Evolutionary conservation across 768 basidiomycete genomes (phyloP).

Genomic region (Russula compacta): DNA sequence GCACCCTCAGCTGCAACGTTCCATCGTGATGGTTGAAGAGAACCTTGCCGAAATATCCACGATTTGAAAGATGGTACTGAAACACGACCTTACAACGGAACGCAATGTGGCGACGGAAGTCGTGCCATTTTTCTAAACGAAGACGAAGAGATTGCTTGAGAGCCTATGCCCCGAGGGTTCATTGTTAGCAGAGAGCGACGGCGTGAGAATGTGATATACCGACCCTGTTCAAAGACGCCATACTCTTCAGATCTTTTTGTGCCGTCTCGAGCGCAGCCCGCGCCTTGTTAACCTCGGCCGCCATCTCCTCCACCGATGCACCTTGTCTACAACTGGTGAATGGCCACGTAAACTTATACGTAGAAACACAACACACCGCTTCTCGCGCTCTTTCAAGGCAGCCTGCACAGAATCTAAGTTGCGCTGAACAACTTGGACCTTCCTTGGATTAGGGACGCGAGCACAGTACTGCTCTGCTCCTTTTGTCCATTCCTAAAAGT

Average conservation of each 20-base stretch:
- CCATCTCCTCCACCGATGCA: slow-evolving; percentile 69
- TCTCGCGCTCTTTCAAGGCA: slow-evolving; percentile 60
- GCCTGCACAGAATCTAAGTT: slow-evolving; percentile 53
- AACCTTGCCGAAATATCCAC: slow-evolving; percentile 87
- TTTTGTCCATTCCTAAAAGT: slow-evolving; percentile 47
- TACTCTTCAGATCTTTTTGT: slow-evolving; percentile 51
- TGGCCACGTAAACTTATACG: slow-evolving; percentile 7
- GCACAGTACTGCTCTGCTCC: slow-evolving; percentile 57
- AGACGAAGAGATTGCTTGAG: slow-evolving; percentile 54
- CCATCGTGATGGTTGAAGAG: slow-evolving; percentile 67
- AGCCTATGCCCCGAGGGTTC: slow-evolving; percentile 34
- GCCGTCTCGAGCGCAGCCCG: slow-evolving; percentile 51
- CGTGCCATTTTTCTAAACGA: slow-evolving; percentile 72
- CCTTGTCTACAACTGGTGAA: slow-evolving; percentile 45
- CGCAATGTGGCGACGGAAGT: slow-evolving; percentile 85
- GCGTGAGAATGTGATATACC: slow-evolving; percentile 7
- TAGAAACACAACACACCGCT: slow-evolving; percentile 33
- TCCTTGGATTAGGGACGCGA: slow-evolving; percentile 48
- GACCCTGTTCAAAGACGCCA: slow-evolving; percentile 60
- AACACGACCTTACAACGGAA: slow-evolving; percentile 79
- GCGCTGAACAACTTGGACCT: slow-evolving; percentile 45
- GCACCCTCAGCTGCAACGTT: slow-evolving; percentile 57
- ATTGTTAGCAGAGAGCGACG: neutral
- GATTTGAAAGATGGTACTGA: slow-evolving; percentile 68
- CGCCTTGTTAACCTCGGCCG: slow-evolving; percentile 57